Evolutionary conservation across 2,329 filamentous ascomycete species (phyloP).

Genomic region (Colletotrichum gigasporum): DNA sequence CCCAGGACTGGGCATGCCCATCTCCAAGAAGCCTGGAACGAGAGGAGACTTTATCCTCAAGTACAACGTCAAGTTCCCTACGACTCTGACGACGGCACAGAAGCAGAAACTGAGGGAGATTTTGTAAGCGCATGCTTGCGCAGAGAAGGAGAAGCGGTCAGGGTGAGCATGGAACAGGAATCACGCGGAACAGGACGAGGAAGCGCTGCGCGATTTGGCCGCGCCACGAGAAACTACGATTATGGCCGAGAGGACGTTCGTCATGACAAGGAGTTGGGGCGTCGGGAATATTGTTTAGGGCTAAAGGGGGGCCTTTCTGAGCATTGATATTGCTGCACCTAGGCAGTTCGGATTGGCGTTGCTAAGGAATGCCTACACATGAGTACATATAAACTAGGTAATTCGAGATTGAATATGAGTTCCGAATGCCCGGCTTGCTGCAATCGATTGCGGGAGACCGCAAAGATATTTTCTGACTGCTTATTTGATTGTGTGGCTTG

Average conservation of each 20-base stretch:
- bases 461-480: no score
- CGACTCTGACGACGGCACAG: constrained; percentile 77
- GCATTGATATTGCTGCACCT: constrained; percentile 10
- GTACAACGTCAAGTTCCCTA: constrained; percentile 94
- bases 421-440: neutral
- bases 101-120: constrained; percentile 85
- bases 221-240: neutral
- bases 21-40: constrained; percentile 86
- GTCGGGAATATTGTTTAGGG: neutral
- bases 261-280: constrained; percentile 27
- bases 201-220: neutral
- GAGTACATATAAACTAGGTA: constrained; percentile 20
- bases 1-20: constrained; percentile 91
- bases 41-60: constrained; percentile 89
- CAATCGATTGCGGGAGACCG: no score
- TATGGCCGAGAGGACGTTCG: neutral
- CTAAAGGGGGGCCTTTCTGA: constrained; percentile 1
- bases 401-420: constrained; percentile 2
- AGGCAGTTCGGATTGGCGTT: neutral
- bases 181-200: neutral
- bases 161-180: neutral
- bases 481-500: no score
- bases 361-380: neutral
- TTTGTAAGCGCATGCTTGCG: constrained; percentile 56
- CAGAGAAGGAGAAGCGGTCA: neutral